phyloP scores from a whole-genome alignment of 2,329 filamentous ascomycete species.

The Eutypa lata region DNA sequence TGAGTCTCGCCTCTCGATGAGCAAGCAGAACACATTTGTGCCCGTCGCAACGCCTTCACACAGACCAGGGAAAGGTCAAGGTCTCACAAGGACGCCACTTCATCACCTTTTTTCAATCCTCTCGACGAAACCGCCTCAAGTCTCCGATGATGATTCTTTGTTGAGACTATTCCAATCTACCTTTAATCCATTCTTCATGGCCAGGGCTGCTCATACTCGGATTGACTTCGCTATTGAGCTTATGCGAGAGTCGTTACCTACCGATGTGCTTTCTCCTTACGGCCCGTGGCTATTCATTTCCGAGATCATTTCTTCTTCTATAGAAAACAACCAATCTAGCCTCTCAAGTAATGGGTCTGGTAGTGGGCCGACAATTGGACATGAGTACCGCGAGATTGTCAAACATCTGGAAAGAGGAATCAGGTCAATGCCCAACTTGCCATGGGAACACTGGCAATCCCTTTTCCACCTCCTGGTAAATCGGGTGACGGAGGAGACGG shows the following conservation, averaged over 20 bases:
- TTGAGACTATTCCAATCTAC: slow-evolving; percentile 46
- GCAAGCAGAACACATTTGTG: slow-evolving; percentile 54
- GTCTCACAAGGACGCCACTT: slow-evolving; percentile 56
- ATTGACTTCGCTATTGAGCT: slow-evolving; percentile 50
- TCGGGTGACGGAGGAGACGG: slow-evolving; percentile 59
- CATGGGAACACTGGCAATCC: slow-evolving; percentile 44
- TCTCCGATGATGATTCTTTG: slow-evolving; percentile 44
- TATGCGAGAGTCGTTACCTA: slow-evolving; percentile 42
- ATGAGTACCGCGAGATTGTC: slow-evolving; percentile 67
- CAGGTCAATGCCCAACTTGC: slow-evolving; percentile 44
- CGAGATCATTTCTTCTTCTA: slow-evolving; percentile 39
- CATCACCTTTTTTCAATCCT: slow-evolving; percentile 65
- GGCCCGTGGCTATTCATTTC: slow-evolving; percentile 52
- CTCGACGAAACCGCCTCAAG: slow-evolving; percentile 44
- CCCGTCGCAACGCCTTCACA: slow-evolving; percentile 66
- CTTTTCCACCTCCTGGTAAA: slow-evolving; percentile 57
- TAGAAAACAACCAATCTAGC: slow-evolving; percentile 39
- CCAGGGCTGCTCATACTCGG: slow-evolving; percentile 41
- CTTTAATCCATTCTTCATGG: slow-evolving; percentile 57
- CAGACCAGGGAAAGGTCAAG: slow-evolving; percentile 49
- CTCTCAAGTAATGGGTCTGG: slow-evolving; percentile 36
- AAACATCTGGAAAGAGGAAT: slow-evolving; percentile 65
- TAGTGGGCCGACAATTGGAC: slow-evolving; percentile 50
- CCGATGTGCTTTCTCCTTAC: slow-evolving; percentile 42
- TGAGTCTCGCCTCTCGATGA: slow-evolving; percentile 54